Base-by-base conservation (phyloP, 2,329 filamentous ascomycete species). In the Colletotrichum viniferum region DNA sequence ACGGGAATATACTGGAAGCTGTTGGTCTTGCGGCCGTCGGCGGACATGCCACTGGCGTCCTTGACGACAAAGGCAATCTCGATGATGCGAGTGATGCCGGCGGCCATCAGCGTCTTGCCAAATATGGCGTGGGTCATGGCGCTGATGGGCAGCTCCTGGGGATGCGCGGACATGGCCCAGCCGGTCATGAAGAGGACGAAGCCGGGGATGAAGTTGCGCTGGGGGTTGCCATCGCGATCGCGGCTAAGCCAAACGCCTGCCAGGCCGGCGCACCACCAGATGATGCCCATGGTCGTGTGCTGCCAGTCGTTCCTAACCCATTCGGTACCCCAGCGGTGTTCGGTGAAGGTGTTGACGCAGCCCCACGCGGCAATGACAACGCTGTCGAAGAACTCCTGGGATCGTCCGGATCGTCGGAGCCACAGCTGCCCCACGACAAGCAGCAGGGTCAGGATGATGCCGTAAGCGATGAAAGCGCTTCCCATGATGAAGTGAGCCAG, bases 401-500 rank as follows among this genome's bases (percentile, higher is more conserved):
- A 97, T 69, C 95, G 92, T 21, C 96, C 96, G 5, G 93, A 94
- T 63, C 93, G 91, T 78, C 92, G 92, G 73, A 99, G 86, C 95
- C 96, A 98, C 36, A 92, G 86, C 85, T 98, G 97, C 16, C 97
- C 97, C 55, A 97, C 95, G 9, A 98, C 87, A 38, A 98, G 90
- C 24, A 98, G 86, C 24, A 98, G 93, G 3, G 95, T 96, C 78
- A 99, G 89, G 48, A 98, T 83, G 70, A 98, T 94, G 32, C 95
- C 97, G 81, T 99, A 99, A 34, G 91, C 97, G 79, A 99, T 96
- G 83, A 99, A 99, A 1, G 96, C 96, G 79, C 94, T 94, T 60
- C 97, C 97, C 97, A 99, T 99, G 84, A 98, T 99, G 85, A 98
- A 99, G 84, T 99, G 97, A 2, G 97, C 97, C 56, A 95, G 86